These are phyloP conservation scores for Periconia digitata DNA, from an alignment of 2,329 filamentous ascomycete species.

Conservation along the genomic window DNA sequence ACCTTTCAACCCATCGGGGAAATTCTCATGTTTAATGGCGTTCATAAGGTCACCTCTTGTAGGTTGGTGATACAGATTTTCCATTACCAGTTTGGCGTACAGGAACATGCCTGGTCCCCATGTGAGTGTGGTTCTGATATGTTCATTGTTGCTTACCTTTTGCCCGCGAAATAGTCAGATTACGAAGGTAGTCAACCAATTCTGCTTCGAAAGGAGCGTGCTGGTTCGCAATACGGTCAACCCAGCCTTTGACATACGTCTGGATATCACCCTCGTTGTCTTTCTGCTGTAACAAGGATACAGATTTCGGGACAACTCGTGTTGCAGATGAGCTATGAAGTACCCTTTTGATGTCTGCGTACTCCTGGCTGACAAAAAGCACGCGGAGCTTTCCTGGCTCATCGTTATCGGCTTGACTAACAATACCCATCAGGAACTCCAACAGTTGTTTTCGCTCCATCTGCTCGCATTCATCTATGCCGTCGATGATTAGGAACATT, in stretches of 20 bases:
- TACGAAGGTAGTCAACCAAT: slow-evolving; percentile 19
- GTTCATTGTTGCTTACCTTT: slow-evolving; percentile 17
- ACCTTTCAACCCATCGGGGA: slow-evolving; percentile 19
- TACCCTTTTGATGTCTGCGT: slow-evolving; percentile 18
- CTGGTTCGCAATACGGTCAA: slow-evolving; percentile 15
- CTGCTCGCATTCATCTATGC: slow-evolving; percentile 24
- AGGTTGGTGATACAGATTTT: slow-evolving; percentile 16
- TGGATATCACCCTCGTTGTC: slow-evolving; percentile 24
- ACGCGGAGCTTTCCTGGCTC: slow-evolving; percentile 23
- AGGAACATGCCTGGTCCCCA: slow-evolving; percentile 28
- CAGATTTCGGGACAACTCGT: slow-evolving; percentile 12
- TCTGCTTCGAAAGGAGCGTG: slow-evolving; percentile 18
- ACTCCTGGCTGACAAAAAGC: slow-evolving; percentile 30
- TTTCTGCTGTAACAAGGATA: slow-evolving; percentile 11
- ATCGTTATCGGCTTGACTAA: slow-evolving; percentile 13
- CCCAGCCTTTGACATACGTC: slow-evolving; percentile 16
- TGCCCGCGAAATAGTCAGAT: slow-evolving; percentile 21
- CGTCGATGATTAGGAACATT: slow-evolving; percentile 26
- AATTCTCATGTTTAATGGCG: slow-evolving; percentile 15
- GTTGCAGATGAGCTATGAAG: slow-evolving; percentile 7
- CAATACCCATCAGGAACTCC: slow-evolving; percentile 14
- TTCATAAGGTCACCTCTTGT: slow-evolving; percentile 18
- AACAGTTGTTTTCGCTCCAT: slow-evolving; percentile 22
- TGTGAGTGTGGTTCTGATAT: not conserved
- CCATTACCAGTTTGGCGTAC: slow-evolving; percentile 29